Conservation (phyloP, 192 early-diverging fungal species). For the Coemansia sp. region DNA sequence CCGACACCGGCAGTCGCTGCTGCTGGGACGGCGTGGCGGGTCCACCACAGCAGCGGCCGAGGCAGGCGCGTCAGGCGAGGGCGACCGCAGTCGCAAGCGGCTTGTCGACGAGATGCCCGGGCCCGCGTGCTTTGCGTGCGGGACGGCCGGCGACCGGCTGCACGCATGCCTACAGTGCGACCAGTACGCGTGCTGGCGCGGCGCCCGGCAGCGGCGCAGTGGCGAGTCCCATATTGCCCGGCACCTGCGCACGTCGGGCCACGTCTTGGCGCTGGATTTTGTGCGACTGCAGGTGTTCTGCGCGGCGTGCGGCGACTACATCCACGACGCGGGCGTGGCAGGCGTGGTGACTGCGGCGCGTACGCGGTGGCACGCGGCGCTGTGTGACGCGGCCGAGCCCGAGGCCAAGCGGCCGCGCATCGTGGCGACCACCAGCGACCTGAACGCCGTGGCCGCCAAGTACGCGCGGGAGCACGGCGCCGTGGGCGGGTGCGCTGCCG, state of each 20-base stretch:
- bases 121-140: conserved; percentile 62
- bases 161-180: conserved; percentile 84
- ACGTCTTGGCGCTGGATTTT: conserved; percentile 75
- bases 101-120: conserved; percentile 61
- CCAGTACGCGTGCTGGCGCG: conserved; percentile 76
- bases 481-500: conserved; percentile 54
- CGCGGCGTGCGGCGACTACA: conserved; percentile 77
- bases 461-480: conserved; percentile 47
- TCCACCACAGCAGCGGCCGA: conserved; percentile 12
- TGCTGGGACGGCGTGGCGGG: conserved; percentile 47
- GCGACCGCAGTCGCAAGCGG: conserved; percentile 57
- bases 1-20: conserved; percentile 52
- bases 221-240: conserved; percentile 12
- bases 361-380: conserved; percentile 42
- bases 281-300: conserved; percentile 71
- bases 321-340: conserved; percentile 80
- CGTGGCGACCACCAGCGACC: conserved; percentile 28
- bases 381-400: conserved; percentile 39
- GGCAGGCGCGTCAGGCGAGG: conserved; percentile 24
- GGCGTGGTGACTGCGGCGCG: conserved; percentile 31
- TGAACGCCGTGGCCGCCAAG: conserved; percentile 37
- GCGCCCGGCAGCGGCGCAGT: conserved; percentile 43
- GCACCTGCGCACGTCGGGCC: conserved; percentile 24
- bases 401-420: conserved; percentile 41
- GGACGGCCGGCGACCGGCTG: conserved; percentile 63